Evolutionary conservation across 805 yeast species (phyloP).

Genomic region (Lachancea sp.): DNA sequence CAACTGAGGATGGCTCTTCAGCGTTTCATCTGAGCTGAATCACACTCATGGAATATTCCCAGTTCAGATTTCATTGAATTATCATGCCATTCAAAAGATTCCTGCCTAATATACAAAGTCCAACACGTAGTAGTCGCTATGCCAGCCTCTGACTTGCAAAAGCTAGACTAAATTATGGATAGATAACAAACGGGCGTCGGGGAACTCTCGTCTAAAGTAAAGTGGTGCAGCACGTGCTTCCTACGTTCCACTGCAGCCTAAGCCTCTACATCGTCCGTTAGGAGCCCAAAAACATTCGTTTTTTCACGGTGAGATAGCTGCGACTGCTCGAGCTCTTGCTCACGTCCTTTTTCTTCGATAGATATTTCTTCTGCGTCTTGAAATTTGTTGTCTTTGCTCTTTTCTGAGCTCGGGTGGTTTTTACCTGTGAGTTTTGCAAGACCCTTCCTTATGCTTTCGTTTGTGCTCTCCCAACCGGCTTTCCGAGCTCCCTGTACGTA

Average conservation of each 20-base stretch:
- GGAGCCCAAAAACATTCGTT: slow-evolving; percentile 27
- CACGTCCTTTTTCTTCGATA: slow-evolving; percentile 10
- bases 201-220: too few species aligned
- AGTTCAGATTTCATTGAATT: too few species aligned
- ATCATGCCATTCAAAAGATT: too few species aligned
- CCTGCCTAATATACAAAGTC: neutral
- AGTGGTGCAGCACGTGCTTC: too few species aligned
- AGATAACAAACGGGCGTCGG: too few species aligned
- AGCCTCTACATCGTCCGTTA: slow-evolving; percentile 32
- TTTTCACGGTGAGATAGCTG: neutral
- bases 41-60: too few species aligned
- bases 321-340: slow-evolving; percentile 3
- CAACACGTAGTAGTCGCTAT: too few species aligned
- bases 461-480: slow-evolving; percentile 67
- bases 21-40: too few species aligned
- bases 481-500: slow-evolving; percentile 57
- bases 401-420: neutral
- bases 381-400: slow-evolving; percentile 12
- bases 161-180: too few species aligned
- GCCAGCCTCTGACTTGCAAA: too few species aligned
- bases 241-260: too few species aligned
- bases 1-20: too few species aligned
- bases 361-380: slow-evolving; percentile 23
- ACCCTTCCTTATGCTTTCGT: slow-evolving; percentile 40
- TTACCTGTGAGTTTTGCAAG: slow-evolving; percentile 10